Conservation (phyloP, 1,139 yeast species). For the Protomyces inundatus region DNA sequence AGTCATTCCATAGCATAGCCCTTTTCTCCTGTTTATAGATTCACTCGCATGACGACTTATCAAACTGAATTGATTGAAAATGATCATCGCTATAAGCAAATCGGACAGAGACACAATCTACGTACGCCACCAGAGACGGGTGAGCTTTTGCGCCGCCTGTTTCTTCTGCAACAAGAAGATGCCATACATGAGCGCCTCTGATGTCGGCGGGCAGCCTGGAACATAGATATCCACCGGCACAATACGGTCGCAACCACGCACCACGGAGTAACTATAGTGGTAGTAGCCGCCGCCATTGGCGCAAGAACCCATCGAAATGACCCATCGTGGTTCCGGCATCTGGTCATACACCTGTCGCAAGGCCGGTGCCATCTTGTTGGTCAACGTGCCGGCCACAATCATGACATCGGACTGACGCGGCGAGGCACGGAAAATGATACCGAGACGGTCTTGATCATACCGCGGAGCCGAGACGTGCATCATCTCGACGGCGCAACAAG, state of each 20-base stretch:
- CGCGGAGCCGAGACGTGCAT: slow-evolving; percentile 92
- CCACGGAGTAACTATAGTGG: slow-evolving; percentile 84
- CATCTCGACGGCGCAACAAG: slow-evolving; percentile 69
- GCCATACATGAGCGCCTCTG: slow-evolving; percentile 88
- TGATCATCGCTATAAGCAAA: too few relatives aligned
- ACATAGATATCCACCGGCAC: slow-evolving; percentile 87
- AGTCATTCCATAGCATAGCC: too few relatives aligned
- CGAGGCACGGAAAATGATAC: slow-evolving; percentile 89
- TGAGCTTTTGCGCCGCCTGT: slow-evolving; percentile 31
- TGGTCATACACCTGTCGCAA: slow-evolving; percentile 89
- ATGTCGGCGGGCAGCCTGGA: slow-evolving; percentile 91
- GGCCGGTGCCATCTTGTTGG: slow-evolving; percentile 81
- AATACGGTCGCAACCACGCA: slow-evolving; percentile 82
- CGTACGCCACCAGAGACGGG: slow-evolving; percentile 24
- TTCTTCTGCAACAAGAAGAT: slow-evolving; percentile 84
- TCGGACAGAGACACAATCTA: not conserved
- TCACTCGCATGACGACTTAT: too few relatives aligned
- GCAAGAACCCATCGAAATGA: slow-evolving; percentile 89
- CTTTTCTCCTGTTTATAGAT: too few relatives aligned
- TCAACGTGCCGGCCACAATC: slow-evolving; percentile 89
- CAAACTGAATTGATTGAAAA: too few relatives aligned
- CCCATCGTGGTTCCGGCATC: slow-evolving; percentile 90
- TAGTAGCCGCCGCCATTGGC: slow-evolving; percentile 94
- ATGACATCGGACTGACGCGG: slow-evolving; percentile 91
- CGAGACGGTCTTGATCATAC: slow-evolving; percentile 88